Base-by-base conservation (phyloP, 805 yeast genomes). In the Kluyveromyces dobzhanskii region DNA sequence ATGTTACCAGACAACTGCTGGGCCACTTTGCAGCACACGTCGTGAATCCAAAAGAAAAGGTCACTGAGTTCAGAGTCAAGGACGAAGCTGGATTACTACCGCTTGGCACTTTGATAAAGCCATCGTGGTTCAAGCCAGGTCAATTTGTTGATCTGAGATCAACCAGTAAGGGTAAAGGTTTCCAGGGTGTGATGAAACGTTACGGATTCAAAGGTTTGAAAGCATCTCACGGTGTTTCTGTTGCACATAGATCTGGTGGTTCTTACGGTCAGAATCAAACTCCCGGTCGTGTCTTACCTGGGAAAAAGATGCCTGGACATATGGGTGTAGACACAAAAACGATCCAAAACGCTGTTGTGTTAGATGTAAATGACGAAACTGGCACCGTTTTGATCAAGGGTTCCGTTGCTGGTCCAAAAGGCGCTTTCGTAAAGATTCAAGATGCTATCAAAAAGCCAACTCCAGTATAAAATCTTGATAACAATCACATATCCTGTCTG, bases 271-370 rank as follows among this genome's bases (percentile, higher is more conserved):
- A 81, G 61, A 84, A 85, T 56, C 94, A 92, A 49, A 82, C 85
- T 45, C 98, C 98, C 11, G 97, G 95, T 55, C 83, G 98, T 69
- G 85, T 87, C 38, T 69, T 87, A 45, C 97, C 97, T 12, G 97
- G 97, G 17, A 88, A 85, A 67, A 90, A 87, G 65, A 90, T 92
- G 98, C 94, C 97, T 27, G 98, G 98, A 48, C 84, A 85, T 62
- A 81, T 88, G 92, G 98, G 98, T 49, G 80, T 76, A 45, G 70
- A 74, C 40, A 70, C 68, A 50, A 73, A 75, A 44, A 90, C 97
- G 3, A 74, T 78, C 18, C 83, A 78, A 59, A 88, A 86, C 59
- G 70, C 78, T 18, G 71, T 79, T 56, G 80, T 92, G 17, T 67
- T 92, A 54, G 83, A 82, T 56, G 80, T 80, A 9, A 88, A 85